A percentile compares a stretch with the other conserved stretches of the same genome.
phyloP scores from a whole-genome alignment of 2,329 filamentous ascomycete species.

The Diplocarpon rosae region DNA sequence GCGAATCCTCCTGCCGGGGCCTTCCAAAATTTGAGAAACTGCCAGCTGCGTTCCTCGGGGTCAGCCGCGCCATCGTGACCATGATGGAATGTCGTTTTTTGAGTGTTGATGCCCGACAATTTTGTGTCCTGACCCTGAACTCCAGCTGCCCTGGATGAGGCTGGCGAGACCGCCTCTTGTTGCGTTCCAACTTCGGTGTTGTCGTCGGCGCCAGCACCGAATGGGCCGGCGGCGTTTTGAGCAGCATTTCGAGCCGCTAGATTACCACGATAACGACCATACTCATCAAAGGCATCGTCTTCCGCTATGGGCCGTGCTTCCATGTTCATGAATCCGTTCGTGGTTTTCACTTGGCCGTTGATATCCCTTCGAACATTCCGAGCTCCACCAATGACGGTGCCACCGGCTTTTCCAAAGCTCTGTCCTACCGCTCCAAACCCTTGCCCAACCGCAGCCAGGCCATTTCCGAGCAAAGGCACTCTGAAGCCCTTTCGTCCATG shows the following conservation, averaged over 20 bases:
- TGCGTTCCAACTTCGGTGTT: slow-evolving; percentile 11
- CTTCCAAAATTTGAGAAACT: slow-evolving; percentile 58
- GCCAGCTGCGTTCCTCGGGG: slow-evolving; percentile 3
- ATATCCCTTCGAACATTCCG: slow-evolving; percentile 39
- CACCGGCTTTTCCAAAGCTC: slow-evolving; percentile 29
- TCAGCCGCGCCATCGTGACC: slow-evolving; percentile 16
- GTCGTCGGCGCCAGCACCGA: slow-evolving; percentile 14
- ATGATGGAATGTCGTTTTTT: slow-evolving; percentile 11
- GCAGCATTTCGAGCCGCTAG: neutral
- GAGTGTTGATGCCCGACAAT: slow-evolving; percentile 21
- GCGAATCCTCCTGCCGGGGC: slow-evolving; percentile 49
- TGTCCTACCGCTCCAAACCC: slow-evolving; percentile 22
- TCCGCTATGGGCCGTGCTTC: slow-evolving; percentile 14
- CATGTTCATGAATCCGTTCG: slow-evolving; percentile 31
- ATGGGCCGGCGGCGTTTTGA: slow-evolving; percentile 6
- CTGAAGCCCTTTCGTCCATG: slow-evolving; percentile 15
- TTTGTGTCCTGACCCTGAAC: slow-evolving; percentile 7
- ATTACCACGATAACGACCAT: slow-evolving; percentile 21
- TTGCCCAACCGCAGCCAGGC: slow-evolving; percentile 22
- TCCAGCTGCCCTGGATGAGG: slow-evolving; percentile 6
- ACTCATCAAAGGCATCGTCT: slow-evolving; percentile 23
- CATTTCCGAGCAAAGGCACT: slow-evolving; percentile 16
- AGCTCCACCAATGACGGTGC: slow-evolving; percentile 34
- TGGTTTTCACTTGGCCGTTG: slow-evolving; percentile 41
- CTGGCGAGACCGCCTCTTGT: slow-evolving; percentile 6